Base-by-base conservation (phyloP, 1,139 yeast species). In the Saccharomyces hybrid region DNA sequence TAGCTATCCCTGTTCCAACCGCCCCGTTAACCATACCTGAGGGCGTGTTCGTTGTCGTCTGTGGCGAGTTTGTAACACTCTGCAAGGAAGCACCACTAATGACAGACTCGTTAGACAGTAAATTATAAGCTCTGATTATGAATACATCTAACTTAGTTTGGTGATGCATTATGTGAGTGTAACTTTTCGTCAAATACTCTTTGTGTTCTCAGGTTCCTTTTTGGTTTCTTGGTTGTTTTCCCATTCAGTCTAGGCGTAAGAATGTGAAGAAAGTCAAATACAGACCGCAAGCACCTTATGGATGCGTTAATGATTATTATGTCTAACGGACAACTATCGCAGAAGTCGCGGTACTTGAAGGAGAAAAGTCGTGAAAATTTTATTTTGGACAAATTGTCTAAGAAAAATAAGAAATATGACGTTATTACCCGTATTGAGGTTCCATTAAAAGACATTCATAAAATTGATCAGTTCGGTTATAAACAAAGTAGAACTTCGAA, bases 131-230 rank as follows among this genome's bases (percentile, higher is more conserved):
- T 53, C 66, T 61, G 46, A 68, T 67, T 38, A 67, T 62, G 51
- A 67, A 67, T 2, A 66, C 63, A 57, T 68, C 71, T 48, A 67
- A 59, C 53, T 64, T 64, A 2, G 61, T 57, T 57, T 66, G 70
- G 54, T 64, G 68, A 54, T 66, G 69, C 59, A 66, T 59, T 29
- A 62, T 57, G 31, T 32, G 26, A 23, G 14, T 48, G 11, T 23
- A 31, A 31, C 23, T 48, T 48, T 31, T 48, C 26, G 26, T 48
- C 26, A 11, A 48, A 32, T 34, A 28, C 23, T 23, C 32, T 47
- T 9, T 14, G 29, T 27, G 32, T 29, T 16, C 16, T 32, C 16
- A n/a, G 34, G 42, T 11, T 20, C 5, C 27, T 16, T 48, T 47
- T 48, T 13, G 34, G 4, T 16, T 38, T 38, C 44, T 14, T 38